Evolutionary conservation across 129 eudicot species (phyloP).

Genomic region (Helianthus tuberosus): DNA sequence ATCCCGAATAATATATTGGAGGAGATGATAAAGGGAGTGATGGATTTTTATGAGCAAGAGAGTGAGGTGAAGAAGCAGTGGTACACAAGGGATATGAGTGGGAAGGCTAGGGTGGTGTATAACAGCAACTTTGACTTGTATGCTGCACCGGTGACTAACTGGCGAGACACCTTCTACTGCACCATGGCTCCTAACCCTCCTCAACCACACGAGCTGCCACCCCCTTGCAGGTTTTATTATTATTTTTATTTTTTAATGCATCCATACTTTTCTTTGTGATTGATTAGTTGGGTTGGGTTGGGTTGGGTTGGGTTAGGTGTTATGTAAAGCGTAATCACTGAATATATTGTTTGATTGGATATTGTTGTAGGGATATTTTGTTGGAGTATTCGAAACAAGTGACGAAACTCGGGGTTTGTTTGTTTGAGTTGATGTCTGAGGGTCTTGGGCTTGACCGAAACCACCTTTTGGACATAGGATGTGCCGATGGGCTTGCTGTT

Average conservation of each 20-base stretch:
- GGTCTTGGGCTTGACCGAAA: slow-evolving; percentile 44
- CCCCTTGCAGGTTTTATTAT: slow-evolving; percentile 32
- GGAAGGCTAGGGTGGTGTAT: slow-evolving; percentile 27
- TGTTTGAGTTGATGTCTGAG: slow-evolving; percentile 46
- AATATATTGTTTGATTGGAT: neutral
- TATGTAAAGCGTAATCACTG: too few relatives aligned
- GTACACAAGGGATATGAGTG: slow-evolving; percentile 31
- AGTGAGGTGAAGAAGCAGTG: slow-evolving; percentile 31
- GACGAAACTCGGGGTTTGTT: slow-evolving; percentile 29
- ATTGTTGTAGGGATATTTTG: slow-evolving; percentile 37
- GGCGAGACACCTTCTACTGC: slow-evolving; percentile 45
- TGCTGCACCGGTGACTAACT: slow-evolving; percentile 30
- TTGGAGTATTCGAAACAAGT: slow-evolving; percentile 32
- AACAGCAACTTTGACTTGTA: slow-evolving; percentile 50
- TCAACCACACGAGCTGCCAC: slow-evolving; percentile 41
- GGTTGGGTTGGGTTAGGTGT: too few relatives aligned
- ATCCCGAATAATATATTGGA: slow-evolving; percentile 35
- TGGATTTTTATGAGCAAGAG: slow-evolving; percentile 36
- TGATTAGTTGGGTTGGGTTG: too few relatives aligned
- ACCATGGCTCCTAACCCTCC: slow-evolving; percentile 48
- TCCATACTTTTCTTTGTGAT: too few relatives aligned
- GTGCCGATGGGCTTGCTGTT: slow-evolving; percentile 37
- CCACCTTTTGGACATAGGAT: slow-evolving; percentile 43
- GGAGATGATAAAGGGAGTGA: slow-evolving; percentile 30
- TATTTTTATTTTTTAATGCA: too few relatives aligned